Evolutionary conservation across 176 grass and related monocot species (phyloP).

Genomic region (Oryza rufipogon): DNA sequence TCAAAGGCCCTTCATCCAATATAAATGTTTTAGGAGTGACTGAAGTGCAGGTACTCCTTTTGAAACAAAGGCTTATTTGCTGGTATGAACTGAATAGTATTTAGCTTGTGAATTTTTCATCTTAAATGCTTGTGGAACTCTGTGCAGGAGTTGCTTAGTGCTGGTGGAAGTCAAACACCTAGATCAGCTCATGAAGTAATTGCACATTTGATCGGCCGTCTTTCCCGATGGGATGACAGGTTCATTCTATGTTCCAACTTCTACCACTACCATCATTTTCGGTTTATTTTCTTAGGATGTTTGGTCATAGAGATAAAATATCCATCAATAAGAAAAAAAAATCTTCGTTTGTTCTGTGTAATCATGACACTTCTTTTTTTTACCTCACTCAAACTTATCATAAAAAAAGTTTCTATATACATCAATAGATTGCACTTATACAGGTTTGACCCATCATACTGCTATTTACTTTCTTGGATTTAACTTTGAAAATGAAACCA

Average conservation of each 20-base stretch:
- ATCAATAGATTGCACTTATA: neutral
- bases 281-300: conserved; percentile 6
- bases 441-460: neutral
- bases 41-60: conserved; percentile 83
- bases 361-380: neutral
- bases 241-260: conserved; percentile 29
- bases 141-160: conserved; percentile 84
- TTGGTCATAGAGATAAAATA: neutral
- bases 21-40: conserved; percentile 96
- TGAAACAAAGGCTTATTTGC: neutral
- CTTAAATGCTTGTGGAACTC: conserved; percentile 29
- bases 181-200: conserved; percentile 94
- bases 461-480: too few relatives aligned
- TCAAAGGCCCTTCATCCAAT: conserved; percentile 79
- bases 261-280: neutral
- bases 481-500: neutral
- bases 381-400: neutral
- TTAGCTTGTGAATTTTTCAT: conserved; percentile 14
- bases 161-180: conserved; percentile 89
- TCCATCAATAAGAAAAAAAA: neutral
- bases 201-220: conserved; percentile 84
- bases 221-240: conserved; percentile 97
- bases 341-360: neutral
- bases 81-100: neutral
- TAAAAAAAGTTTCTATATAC: neutral